Evolutionary conservation across 805 yeast species (phyloP).

Genomic region (Martiniozyma abietophila): DNA sequence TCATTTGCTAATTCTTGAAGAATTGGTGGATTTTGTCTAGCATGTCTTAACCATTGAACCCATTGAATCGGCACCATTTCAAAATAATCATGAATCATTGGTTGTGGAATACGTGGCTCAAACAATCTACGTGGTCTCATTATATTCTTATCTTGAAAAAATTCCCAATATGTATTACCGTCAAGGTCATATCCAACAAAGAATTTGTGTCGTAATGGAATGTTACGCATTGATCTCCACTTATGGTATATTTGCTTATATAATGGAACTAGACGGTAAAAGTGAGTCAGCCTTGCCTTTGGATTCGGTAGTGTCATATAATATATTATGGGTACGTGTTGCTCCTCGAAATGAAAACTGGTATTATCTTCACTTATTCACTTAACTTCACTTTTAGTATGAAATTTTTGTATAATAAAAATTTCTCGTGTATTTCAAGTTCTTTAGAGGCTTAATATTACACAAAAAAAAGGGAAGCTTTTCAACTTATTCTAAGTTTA

Average conservation of each 20-base stretch:
- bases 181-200: slow-evolving; percentile 73
- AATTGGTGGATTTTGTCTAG: slow-evolving; percentile 52
- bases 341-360: too few species aligned
- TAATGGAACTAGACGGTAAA: slow-evolving; percentile 33
- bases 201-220: slow-evolving; percentile 63
- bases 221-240: slow-evolving; percentile 51
- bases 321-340: background rate
- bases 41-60: slow-evolving; percentile 71
- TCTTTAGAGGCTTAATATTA: too few species aligned
- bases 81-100: slow-evolving; percentile 50
- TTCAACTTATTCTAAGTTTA: too few species aligned
- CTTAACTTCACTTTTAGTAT: too few species aligned
- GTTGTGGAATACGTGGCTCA: slow-evolving; percentile 40
- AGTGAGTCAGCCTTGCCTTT: slow-evolving; percentile 41
- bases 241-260: slow-evolving; percentile 41
- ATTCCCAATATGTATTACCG: slow-evolving; percentile 85
- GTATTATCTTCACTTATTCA: too few species aligned
- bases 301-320: background rate
- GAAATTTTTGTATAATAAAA: too few species aligned
- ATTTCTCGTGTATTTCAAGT: too few species aligned
- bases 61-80: slow-evolving; percentile 59
- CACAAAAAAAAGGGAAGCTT: too few species aligned
- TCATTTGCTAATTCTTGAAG: slow-evolving; percentile 54
- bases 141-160: slow-evolving; percentile 34
- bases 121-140: slow-evolving; percentile 52